These are phyloP conservation scores for Colletotrichum tabaci DNA, from an alignment of 2,329 filamentous ascomycete genomes.

Conservation along the genomic window DNA sequence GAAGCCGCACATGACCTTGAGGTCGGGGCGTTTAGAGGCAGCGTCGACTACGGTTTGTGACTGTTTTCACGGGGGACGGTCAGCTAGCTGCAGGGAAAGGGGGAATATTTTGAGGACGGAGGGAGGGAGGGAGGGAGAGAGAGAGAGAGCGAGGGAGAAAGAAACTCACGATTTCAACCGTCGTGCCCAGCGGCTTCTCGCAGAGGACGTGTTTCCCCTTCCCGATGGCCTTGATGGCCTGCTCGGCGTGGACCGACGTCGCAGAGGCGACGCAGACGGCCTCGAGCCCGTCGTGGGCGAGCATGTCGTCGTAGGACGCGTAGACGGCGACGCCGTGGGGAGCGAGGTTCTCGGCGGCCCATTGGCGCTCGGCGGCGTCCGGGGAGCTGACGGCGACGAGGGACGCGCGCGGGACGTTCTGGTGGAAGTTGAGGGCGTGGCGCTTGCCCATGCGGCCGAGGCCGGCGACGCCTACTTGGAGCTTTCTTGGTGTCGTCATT, in stretches of 20 bases:
- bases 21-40: conserved; percentile 67
- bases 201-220: conserved; percentile 70
- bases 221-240: conserved; percentile 70
- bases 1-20: conserved; percentile 71
- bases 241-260: conserved; percentile 70
- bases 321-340: conserved; percentile 62
- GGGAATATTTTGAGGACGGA: not conserved
- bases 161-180: conserved; percentile 70
- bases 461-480: conserved; percentile 63
- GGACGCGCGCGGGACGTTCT: conserved; percentile 61
- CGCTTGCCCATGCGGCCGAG: conserved; percentile 68
- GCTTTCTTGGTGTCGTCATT: conserved; percentile 48
- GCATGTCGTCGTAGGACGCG: conserved; percentile 62
- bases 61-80: conserved; percentile 50
- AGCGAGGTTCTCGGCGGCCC: conserved; percentile 60
- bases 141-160: not conserved
- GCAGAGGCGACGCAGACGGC: conserved; percentile 59
- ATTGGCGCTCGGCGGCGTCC: conserved; percentile 59
- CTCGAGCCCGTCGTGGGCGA: conserved; percentile 54
- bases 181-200: conserved; percentile 73
- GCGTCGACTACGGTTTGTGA: conserved; percentile 73
- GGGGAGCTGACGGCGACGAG: conserved; percentile 66
- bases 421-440: conserved; percentile 65
- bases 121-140: conserved; percentile 18
- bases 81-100: too few relatives aligned